Evolutionary conservation across 768 basidiomycete genomes (phyloP).

Genomic region (Vishniacozyma victoriae): DNA sequence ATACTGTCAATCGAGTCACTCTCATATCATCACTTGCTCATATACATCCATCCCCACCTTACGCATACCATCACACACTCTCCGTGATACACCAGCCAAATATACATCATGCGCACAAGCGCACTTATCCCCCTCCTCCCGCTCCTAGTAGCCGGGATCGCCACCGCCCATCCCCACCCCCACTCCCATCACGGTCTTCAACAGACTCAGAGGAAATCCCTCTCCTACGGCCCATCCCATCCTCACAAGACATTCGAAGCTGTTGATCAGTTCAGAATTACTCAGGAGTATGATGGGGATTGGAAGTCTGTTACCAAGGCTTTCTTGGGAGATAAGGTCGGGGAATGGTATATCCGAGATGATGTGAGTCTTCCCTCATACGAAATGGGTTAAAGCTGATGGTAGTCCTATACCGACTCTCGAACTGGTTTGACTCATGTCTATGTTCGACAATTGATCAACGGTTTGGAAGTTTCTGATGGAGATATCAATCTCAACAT

Average conservation of each 20-base stretch:
- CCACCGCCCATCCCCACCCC: conserved; percentile 15
- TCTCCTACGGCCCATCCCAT: conserved; percentile 78
- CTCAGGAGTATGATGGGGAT: conserved; percentile 1
- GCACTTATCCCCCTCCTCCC: conserved; percentile 43
- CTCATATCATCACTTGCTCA: no score
- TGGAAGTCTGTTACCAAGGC: neutral
- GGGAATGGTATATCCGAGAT: conserved; percentile 41
- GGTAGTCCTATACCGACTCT: conserved; percentile 64
- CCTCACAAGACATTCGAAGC: conserved; percentile 56
- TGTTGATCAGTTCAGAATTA: conserved; percentile 18
- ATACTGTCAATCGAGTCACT: no score
- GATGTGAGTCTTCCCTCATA: conserved; percentile 40
- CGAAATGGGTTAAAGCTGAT: neutral
- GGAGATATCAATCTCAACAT: conserved; percentile 92
- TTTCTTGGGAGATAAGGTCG: conserved; percentile 6
- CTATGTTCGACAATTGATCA: conserved; percentile 76
- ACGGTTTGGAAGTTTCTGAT: conserved; percentile 81
- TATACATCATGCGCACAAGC: conserved; percentile 34
- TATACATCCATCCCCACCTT: no score
- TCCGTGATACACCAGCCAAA: no score
- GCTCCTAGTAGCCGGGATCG: conserved; percentile 33
- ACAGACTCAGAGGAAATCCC: conserved; percentile 63
- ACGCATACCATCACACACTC: no score
- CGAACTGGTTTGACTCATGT: conserved; percentile 83
- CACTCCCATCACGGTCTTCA: conserved; percentile 1